A percentile compares a stretch with the other conserved stretches of the same genome.
These are phyloP conservation scores for Santalum album DNA, from an alignment of 164 flowering plant genomes.

Conservation along the genomic window DNA sequence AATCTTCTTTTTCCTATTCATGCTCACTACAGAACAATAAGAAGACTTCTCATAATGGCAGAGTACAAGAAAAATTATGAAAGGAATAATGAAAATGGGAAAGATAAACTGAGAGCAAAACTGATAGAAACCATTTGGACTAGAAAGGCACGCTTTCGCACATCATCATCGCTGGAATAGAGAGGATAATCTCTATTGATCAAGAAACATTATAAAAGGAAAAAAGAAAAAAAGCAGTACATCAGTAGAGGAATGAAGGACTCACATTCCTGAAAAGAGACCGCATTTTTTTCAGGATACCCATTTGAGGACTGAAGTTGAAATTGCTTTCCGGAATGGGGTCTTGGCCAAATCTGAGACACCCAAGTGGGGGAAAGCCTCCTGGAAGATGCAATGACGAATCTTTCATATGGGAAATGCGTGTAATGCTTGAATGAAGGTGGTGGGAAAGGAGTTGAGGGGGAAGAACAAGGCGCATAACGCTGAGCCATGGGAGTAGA, in stretches of 20 bases:
- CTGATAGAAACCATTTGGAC: no score
- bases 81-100: no score
- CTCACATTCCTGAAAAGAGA: slow-evolving; percentile 23
- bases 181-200: no score
- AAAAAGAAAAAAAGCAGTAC: background rate
- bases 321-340: slow-evolving; percentile 22
- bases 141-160: no score
- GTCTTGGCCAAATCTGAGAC: slow-evolving; percentile 16
- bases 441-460: slow-evolving; percentile 14
- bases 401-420: slow-evolving; percentile 8
- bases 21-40: no score
- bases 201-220: background rate
- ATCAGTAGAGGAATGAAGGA: background rate
- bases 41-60: no score
- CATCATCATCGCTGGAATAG: no score
- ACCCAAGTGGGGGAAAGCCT: slow-evolving; percentile 18
- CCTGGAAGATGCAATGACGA: slow-evolving; percentile 18
- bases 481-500: slow-evolving; percentile 25
- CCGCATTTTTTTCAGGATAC: slow-evolving; percentile 41
- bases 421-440: slow-evolving; percentile 22
- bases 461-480: slow-evolving; percentile 19
- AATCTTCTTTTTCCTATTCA: no score
- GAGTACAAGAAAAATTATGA: no score
- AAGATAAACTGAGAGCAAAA: no score
- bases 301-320: slow-evolving; percentile 62